Evolutionary conservation across 441 rosid species (phyloP), one percentile per base, ranked within the genome.

Genomic region (Dalechampia spathulata): DNA sequence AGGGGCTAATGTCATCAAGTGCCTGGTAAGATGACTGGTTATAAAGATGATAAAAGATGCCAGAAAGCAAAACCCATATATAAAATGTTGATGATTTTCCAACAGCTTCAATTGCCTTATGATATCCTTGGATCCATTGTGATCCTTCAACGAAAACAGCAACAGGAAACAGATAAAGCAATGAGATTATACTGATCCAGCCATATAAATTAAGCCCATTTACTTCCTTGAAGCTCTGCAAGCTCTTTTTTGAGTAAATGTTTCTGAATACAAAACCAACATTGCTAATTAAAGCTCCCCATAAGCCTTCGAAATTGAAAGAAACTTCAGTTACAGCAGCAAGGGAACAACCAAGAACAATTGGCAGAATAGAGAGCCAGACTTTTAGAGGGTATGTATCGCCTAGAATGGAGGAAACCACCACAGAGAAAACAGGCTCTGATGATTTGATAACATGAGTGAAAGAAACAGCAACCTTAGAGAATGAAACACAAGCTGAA

Each of bases 391-490:
- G 96, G 32, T 88, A 91, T 2, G 83, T 58, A 58, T 91, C 96
- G 1, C 98, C 96, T 2, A 91, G 86, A 52, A 91, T 63, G 7
- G 96, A 88, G 14, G 89, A 91, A 79, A 91, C 84, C 4, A 86
- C 61, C 55, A 91, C 98, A 5, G 98, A 78, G 80, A 91, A 88
- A 9, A 83, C 96, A 10, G 98, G 98, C 65, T 91, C 98, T 0
- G 95, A 83, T 32, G 96, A 91, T 72, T 91, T 91, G 69, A 91
- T 91, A 3, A 91, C 95, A 63, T 86, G 95, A 27, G 98, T 88
- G 82, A 91, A 91, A 19, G 98, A 91, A 54, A 91, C 89, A 21
- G 98, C 98, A 8, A 91, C 98, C 62, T 91, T 91, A 30, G 98
- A 91, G 79, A 91, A 91, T 4, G 98, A 86, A 42, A 91, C 96